Percentiles rank a stretch among this genome's conserved stretches.
These are phyloP conservation scores for Penicillium sp. DNA, from an alignment of 2,329 filamentous ascomycete genomes.

Conservation along the genomic window DNA sequence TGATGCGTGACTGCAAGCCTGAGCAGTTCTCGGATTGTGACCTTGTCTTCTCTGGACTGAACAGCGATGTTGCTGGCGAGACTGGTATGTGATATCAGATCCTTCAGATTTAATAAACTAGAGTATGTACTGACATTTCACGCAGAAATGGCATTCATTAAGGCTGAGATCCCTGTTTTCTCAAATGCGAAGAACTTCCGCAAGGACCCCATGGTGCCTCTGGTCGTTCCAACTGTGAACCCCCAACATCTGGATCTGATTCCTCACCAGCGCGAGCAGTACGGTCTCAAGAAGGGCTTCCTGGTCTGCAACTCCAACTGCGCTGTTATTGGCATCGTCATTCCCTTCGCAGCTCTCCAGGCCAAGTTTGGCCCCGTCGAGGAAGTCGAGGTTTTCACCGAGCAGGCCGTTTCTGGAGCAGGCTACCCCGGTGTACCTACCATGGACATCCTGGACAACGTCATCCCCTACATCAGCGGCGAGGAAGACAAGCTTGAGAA, in stretches of 20 bases:
- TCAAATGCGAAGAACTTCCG: slow-evolving; percentile 98
- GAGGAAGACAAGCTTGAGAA: slow-evolving; percentile 97
- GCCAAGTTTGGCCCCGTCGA: slow-evolving; percentile 76
- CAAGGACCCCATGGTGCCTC: slow-evolving; percentile 80
- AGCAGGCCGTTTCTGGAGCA: slow-evolving; percentile 91
- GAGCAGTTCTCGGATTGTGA: slow-evolving; percentile 86
- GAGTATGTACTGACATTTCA: not conserved
- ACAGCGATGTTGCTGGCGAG: slow-evolving; percentile 88
- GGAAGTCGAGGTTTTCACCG: slow-evolving; percentile 80
- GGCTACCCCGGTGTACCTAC: slow-evolving; percentile 67
- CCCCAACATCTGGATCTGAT: slow-evolving; percentile 82
- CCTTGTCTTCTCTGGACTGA: slow-evolving; percentile 86
- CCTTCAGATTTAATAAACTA: not conserved
- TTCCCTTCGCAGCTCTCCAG: slow-evolving; percentile 88
- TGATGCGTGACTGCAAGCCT: slow-evolving; percentile 81
- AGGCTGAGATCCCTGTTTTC: slow-evolving; percentile 85
- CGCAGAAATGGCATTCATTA: slow-evolving; percentile 84
- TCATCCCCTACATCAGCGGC: slow-evolving; percentile 87
- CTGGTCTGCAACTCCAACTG: slow-evolving; percentile 98
- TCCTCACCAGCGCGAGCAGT: slow-evolving; percentile 75
- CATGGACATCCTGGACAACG: slow-evolving; percentile 96
- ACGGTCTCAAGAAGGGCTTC: slow-evolving; percentile 77
- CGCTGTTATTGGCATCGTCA: slow-evolving; percentile 92
- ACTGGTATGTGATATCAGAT: slow-evolving; percentile 60
- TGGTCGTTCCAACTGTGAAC: slow-evolving; percentile 95